These are phyloP conservation scores for Podospora pseudocomata DNA, from an alignment of 495 filamentous ascomycete species.

Conservation along the genomic window DNA sequence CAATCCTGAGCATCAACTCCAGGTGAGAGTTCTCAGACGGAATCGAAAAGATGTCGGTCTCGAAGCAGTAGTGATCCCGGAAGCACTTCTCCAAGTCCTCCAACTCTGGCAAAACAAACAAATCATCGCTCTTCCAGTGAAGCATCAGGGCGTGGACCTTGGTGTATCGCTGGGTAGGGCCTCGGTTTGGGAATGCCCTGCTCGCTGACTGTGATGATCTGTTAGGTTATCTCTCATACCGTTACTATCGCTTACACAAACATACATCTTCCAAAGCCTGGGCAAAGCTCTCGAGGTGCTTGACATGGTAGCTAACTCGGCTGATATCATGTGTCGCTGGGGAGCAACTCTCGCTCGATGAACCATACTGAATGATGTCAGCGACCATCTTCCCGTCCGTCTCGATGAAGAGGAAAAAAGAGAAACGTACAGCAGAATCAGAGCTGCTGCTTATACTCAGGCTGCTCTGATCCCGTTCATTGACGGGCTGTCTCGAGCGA, in stretches of 20 bases:
- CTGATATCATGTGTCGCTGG: slow-evolving; percentile 51
- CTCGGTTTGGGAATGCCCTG: slow-evolving; percentile 48
- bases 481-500: slow-evolving; percentile 40
- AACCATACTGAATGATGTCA: slow-evolving; percentile 41
- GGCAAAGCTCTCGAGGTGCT: slow-evolving; percentile 47
- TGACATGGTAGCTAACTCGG: slow-evolving; percentile 51
- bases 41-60: slow-evolving; percentile 48
- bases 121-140: slow-evolving; percentile 54
- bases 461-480: slow-evolving; percentile 29
- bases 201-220: slow-evolving; percentile 39
- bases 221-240: slow-evolving; percentile 1
- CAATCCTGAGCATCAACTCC: slow-evolving; percentile 47
- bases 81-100: slow-evolving; percentile 49
- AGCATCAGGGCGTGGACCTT: slow-evolving; percentile 51
- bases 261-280: slow-evolving; percentile 47
- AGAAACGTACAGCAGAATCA: slow-evolving; percentile 45
- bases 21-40: slow-evolving; percentile 50
- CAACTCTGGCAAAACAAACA: slow-evolving; percentile 51
- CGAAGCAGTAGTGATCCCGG: slow-evolving; percentile 45
- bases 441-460: slow-evolving; percentile 43
- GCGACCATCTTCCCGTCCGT: background rate
- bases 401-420: background rate
- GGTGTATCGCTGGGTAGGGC: slow-evolving; percentile 45
- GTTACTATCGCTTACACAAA: slow-evolving; percentile 7
- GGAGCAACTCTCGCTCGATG: slow-evolving; percentile 37